phyloP scores from a whole-genome alignment of 495 filamentous ascomycete species.

The Cercophora sp. region DNA sequence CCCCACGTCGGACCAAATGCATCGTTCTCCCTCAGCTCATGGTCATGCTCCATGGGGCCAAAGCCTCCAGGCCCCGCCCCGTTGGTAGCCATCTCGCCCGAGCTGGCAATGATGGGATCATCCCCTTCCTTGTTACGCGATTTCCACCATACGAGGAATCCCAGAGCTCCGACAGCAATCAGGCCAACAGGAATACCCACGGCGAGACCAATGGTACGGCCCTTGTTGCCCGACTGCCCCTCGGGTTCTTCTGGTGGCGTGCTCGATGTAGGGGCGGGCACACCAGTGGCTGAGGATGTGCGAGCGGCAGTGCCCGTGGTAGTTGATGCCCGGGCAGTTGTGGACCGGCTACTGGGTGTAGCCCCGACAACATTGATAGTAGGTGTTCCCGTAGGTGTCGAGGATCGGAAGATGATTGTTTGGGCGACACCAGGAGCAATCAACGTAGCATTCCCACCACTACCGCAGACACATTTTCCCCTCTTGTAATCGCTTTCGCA shows the following conservation, averaged over 20 bases:
- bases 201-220: not conserved
- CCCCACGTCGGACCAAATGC: not conserved
- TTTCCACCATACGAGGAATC: not conserved
- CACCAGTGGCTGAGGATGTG: not conserved
- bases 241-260: not conserved
- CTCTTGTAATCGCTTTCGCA: slow-evolving; percentile 21
- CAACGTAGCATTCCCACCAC: slow-evolving; percentile 17
- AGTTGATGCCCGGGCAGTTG: not conserved
- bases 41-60: not conserved
- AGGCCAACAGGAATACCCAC: not conserved
- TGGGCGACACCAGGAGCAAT: slow-evolving; percentile 19
- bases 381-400: slow-evolving; percentile 12
- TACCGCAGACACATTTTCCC: slow-evolving; percentile 28
- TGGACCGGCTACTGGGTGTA: not conserved
- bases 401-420: slow-evolving; percentile 28
- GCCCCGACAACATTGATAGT: slow-evolving; percentile 8
- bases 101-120: too few relatives aligned
- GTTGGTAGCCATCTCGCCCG: not conserved
- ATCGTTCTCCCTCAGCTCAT: not conserved
- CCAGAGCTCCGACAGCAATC: not conserved
- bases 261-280: too few relatives aligned
- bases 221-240: not conserved
- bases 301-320: not conserved
- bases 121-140: not conserved
- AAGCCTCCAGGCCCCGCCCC: not conserved